These are phyloP conservation scores for Verticillium albo-atrum DNA, from an alignment of 2,329 filamentous ascomycete species.

Conservation along the genomic window DNA sequence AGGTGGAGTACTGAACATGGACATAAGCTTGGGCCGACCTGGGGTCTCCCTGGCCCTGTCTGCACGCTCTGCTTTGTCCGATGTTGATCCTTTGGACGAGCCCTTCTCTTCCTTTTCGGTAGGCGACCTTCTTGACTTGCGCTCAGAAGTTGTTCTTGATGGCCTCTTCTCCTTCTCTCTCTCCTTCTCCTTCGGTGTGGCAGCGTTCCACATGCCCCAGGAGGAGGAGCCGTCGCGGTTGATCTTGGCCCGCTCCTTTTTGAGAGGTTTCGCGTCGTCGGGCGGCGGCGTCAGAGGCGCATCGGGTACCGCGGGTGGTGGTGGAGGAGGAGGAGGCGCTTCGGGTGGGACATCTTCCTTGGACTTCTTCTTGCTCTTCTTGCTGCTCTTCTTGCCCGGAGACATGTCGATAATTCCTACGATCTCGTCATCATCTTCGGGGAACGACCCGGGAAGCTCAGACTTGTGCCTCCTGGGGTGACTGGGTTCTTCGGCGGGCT, in stretches of 20 bases:
- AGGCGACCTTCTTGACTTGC: slow-evolving; percentile 52
- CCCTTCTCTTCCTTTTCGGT: slow-evolving; percentile 59
- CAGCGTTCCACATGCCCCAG: slow-evolving; percentile 72
- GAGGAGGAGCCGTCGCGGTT: slow-evolving; percentile 64
- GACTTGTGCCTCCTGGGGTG: slow-evolving; percentile 18
- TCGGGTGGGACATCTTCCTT: slow-evolving; percentile 24
- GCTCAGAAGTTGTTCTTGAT: slow-evolving; percentile 26
- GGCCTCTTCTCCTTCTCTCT: slow-evolving; percentile 54
- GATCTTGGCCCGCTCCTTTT: slow-evolving; percentile 74
- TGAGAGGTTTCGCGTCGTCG: slow-evolving; percentile 53
- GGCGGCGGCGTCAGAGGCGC: slow-evolving; percentile 45
- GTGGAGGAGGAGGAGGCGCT: slow-evolving; percentile 23
- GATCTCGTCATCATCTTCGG: slow-evolving; percentile 45
- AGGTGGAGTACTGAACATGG: slow-evolving; percentile 64
- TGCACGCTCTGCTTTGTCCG: slow-evolving; percentile 60
- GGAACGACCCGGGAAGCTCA: slow-evolving; percentile 54
- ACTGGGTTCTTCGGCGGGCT: slow-evolving; percentile 19
- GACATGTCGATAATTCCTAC: slow-evolving; percentile 48
- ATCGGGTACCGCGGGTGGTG: slow-evolving; percentile 43
- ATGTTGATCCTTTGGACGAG: slow-evolving; percentile 65
- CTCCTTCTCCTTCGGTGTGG: slow-evolving; percentile 30
- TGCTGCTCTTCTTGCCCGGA: slow-evolving; percentile 35
- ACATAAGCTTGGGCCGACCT: slow-evolving; percentile 53
- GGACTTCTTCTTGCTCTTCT: slow-evolving; percentile 36
- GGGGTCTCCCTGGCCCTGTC: slow-evolving; percentile 37